phyloP scores from a whole-genome alignment of 768 basidiomycete genomes.

The Lactifluus piperatus region DNA sequence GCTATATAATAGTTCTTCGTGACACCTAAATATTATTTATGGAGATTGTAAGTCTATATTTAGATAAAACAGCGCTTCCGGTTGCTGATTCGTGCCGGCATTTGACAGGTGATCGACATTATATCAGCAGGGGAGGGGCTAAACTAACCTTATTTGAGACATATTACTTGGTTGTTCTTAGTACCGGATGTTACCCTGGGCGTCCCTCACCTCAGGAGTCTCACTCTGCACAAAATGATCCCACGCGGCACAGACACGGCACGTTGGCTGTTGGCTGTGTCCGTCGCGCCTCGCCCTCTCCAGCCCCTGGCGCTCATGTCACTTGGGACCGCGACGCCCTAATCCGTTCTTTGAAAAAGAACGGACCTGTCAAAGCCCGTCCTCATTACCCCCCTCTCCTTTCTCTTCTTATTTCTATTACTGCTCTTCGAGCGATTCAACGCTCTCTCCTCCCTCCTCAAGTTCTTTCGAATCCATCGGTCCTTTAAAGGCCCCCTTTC shows the following conservation, averaged over 20 bases:
- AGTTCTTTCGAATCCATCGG: not conserved
- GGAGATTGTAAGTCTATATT: not conserved
- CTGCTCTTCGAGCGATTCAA: not conserved
- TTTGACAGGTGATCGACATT: not conserved
- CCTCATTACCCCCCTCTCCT: not conserved
- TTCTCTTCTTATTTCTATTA: not conserved
- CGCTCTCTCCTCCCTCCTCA: not conserved
- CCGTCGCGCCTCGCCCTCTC: not conserved
- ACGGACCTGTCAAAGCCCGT: not conserved
- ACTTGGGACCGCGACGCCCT: not conserved
- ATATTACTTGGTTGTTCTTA: not conserved
- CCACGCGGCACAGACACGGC: not conserved
- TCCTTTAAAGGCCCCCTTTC: not conserved
- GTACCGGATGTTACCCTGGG: not conserved
- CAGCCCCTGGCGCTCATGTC: slow-evolving; percentile 7
- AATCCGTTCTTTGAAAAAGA: not conserved
- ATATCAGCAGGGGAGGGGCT: not conserved
- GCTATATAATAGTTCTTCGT: too few species aligned
- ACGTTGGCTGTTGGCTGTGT: not conserved
- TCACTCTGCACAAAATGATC: not conserved
- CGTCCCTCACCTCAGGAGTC: too few species aligned
- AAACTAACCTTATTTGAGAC: not conserved
- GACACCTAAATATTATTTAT: not conserved
- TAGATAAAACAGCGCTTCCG: not conserved
- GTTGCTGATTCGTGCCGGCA: too few species aligned